phyloP scores from a whole-genome alignment of 2,329 filamentous ascomycete genomes.

The Sporothrix brunneoviolacea region DNA sequence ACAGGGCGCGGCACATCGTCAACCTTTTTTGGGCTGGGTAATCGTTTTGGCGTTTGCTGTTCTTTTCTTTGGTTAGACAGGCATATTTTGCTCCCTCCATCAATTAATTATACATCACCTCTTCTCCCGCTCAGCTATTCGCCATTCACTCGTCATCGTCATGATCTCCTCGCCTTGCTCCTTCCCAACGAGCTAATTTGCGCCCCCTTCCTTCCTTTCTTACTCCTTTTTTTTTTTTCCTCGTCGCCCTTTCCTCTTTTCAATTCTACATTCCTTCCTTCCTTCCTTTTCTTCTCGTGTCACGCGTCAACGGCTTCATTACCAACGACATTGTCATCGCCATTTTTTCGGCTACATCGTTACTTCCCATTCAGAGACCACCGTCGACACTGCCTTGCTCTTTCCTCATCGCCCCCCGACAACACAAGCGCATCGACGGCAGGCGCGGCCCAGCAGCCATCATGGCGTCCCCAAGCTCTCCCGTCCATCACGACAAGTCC shows the following conservation, averaged over 20 bases:
- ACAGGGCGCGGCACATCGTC: no score
- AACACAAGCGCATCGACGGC: background rate
- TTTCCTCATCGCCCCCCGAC: background rate
- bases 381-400: background rate
- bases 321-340: no score
- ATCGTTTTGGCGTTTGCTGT: background rate
- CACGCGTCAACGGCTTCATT: no score
- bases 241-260: background rate
- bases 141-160: background rate
- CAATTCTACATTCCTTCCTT: background rate
- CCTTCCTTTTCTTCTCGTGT: background rate
- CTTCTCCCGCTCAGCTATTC: no score
- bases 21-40: no score
- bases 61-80: background rate
- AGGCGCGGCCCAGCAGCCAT: background rate
- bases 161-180: slow-evolving; percentile 2
- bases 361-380: no score
- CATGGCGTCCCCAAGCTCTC: slow-evolving; percentile 39
- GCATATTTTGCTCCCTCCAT: background rate
- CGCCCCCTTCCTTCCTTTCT: background rate
- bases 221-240: background rate
- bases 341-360: no score
- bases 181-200: slow-evolving; percentile 7
- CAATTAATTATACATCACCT: no score
- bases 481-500: slow-evolving; percentile 38